Evolutionary conservation across 139 green algal genomes (phyloP).

Genomic region (Yamagishiella unicocca): DNA sequence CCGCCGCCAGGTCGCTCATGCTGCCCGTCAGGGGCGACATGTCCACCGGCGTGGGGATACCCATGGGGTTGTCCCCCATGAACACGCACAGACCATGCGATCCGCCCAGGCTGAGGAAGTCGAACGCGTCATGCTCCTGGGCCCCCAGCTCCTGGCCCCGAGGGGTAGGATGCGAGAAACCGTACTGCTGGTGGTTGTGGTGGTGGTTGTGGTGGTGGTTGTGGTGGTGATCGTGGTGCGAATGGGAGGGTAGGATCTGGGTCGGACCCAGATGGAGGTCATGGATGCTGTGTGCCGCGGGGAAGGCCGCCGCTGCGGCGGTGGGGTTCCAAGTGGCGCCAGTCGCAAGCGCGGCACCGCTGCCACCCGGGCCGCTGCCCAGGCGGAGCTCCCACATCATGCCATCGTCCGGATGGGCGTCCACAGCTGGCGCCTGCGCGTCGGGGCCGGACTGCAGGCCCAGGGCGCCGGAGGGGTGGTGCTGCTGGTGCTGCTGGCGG

Average conservation of each 20-base stretch:
- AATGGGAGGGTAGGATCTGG: too few species aligned
- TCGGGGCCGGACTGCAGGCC: too few species aligned
- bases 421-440: too few species aligned
- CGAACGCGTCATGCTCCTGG: neutral
- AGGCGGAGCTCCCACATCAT: neutral
- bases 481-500: neutral
- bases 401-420: too few species aligned
- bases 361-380: neutral
- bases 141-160: too few species aligned
- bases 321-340: neutral
- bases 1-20: constrained; percentile 38
- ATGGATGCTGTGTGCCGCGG: neutral
- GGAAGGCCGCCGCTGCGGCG: neutral
- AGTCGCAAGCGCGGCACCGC: neutral
- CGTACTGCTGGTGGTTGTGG: neutral
- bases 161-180: too few species aligned
- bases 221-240: neutral
- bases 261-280: too few species aligned
- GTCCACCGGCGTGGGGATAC: constrained; percentile 32
- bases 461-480: neutral
- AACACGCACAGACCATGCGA: neutral
- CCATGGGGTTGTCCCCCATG: neutral
- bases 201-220: neutral
- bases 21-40: constrained; percentile 43
- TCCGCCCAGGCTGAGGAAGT: neutral